These are phyloP conservation scores for Fomitiporia mediterranea DNA, from an alignment of 1,284 basidiomycete species.

Conservation along the genomic window DNA sequence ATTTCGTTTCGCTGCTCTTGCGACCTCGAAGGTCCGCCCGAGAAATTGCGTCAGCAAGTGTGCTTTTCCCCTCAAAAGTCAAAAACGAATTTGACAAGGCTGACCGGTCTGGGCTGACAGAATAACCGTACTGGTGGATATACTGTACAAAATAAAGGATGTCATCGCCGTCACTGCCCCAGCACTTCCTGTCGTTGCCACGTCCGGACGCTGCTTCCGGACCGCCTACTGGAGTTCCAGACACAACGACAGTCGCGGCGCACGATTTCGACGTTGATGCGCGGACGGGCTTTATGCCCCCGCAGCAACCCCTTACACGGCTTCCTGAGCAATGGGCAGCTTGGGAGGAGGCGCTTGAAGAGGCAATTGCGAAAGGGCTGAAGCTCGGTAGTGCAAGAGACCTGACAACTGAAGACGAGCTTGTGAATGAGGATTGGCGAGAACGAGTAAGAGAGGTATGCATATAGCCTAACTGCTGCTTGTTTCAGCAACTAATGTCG, in stretches of 20 bases:
- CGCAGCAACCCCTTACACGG: conserved; percentile 63
- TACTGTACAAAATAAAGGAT: conserved; percentile 17
- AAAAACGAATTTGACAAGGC: neutral
- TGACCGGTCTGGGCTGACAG: neutral
- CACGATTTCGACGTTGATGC: conserved; percentile 96
- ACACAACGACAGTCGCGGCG: conserved; percentile 83
- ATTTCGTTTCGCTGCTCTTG: neutral
- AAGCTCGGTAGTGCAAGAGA: conserved; percentile 50
- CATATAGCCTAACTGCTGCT: conserved; percentile 12
- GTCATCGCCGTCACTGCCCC: conserved; percentile 34
- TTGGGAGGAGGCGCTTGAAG: conserved; percentile 65
- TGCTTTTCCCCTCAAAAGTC: neutral
- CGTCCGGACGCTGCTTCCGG: conserved; percentile 45
- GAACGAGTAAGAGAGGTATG: conserved; percentile 51
- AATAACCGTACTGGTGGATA: neutral
- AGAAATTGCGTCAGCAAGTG: neutral
- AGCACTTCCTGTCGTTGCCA: conserved; percentile 65
- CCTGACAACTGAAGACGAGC: conserved; percentile 30
- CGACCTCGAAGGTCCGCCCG: too few species aligned
- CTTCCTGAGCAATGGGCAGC: conserved; percentile 59
- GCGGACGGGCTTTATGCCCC: conserved; percentile 89
- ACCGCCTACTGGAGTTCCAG: conserved; percentile 42
- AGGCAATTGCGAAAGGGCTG: conserved; percentile 46
- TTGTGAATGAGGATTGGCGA: conserved; percentile 59
- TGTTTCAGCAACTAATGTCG: neutral